phyloP scores from a whole-genome alignment of 2,329 filamentous ascomycete species.

The Fusarium euwallaceae region DNA sequence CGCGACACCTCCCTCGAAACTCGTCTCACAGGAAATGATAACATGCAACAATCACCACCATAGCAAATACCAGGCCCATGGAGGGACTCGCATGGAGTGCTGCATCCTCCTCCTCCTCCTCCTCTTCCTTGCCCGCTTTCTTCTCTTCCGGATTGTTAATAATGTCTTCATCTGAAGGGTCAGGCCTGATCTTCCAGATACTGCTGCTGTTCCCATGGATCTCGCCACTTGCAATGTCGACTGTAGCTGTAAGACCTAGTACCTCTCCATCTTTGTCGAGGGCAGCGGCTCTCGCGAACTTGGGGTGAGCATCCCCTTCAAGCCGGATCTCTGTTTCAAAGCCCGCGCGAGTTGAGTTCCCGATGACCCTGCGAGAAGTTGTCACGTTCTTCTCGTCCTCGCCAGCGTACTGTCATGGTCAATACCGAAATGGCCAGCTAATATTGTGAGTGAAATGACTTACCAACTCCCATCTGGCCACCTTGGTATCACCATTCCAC shows the following conservation, averaged over 20 bases:
- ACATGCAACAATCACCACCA: constrained; percentile 26
- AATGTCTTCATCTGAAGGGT: constrained; percentile 8
- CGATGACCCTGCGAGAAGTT: constrained; percentile 20
- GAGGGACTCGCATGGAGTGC: constrained; percentile 13
- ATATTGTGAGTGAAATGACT: background rate
- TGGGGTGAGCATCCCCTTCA: constrained; percentile 5
- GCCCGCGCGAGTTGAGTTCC: constrained; percentile 38
- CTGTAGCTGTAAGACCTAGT: constrained; percentile 34
- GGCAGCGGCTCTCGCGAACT: constrained; percentile 34
- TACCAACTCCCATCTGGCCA: constrained; percentile 43
- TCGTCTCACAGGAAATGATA: constrained; percentile 18
- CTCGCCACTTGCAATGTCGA: constrained; percentile 37
- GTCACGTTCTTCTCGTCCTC: constrained; percentile 36
- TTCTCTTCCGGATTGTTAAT: background rate
- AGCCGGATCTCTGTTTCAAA: constrained; percentile 39
- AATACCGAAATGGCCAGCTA: background rate
- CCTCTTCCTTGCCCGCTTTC: background rate
- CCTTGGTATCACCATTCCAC: constrained; percentile 46
- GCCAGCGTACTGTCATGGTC: constrained; percentile 29
- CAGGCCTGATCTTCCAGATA: constrained; percentile 24
- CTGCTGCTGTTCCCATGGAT: constrained; percentile 41
- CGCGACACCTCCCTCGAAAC: background rate
- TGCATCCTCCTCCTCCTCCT: constrained; percentile 22
- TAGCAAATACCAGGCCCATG: constrained; percentile 13
- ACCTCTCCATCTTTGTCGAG: constrained; percentile 34